A percentile compares a stretch with the other conserved stretches of the same genome.
These are phyloP conservation scores for Blastosporella zonata DNA, from an alignment of 1,284 basidiomycete genomes.

Conservation along the genomic window DNA sequence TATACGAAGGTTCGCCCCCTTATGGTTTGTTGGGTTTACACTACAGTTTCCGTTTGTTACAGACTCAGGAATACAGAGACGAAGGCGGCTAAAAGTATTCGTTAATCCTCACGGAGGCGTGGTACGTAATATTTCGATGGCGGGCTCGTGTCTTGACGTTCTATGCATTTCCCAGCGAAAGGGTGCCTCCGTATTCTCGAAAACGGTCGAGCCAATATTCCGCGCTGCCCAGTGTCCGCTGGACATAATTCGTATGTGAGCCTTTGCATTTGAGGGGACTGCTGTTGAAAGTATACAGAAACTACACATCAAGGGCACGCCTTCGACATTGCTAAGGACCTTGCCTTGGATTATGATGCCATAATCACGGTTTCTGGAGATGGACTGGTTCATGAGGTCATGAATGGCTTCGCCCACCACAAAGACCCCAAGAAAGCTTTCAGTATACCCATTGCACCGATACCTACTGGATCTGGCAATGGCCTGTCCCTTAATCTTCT, in stretches of 20 bases:
- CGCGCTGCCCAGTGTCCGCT: slow-evolving; percentile 71
- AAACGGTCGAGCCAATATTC: slow-evolving; percentile 77
- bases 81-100: slow-evolving; percentile 60
- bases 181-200: slow-evolving; percentile 57
- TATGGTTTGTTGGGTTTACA: slow-evolving; percentile 2
- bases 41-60: slow-evolving; percentile 4
- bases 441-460: slow-evolving; percentile 74
- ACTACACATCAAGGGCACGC: slow-evolving; percentile 78
- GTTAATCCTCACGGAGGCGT: slow-evolving; percentile 87
- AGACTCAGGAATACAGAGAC: slow-evolving; percentile 48
- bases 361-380: slow-evolving; percentile 88
- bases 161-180: slow-evolving; percentile 54
- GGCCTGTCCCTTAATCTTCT: slow-evolving; percentile 76
- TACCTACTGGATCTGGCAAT: slow-evolving; percentile 89
- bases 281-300: slow-evolving; percentile 38
- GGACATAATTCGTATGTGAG: slow-evolving; percentile 51
- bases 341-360: slow-evolving; percentile 72
- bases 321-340: slow-evolving; percentile 58
- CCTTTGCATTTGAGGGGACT: neutral
- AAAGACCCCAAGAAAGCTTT: slow-evolving; percentile 70
- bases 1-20: slow-evolving; percentile 57
- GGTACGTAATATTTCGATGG: slow-evolving; percentile 36
- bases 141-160: neutral
- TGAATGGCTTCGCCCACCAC: slow-evolving; percentile 87
- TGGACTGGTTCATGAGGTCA: slow-evolving; percentile 86